These are phyloP conservation scores for Aspergillus arachidicola DNA, from an alignment of 2,329 filamentous ascomycete species.

Conservation along the genomic window DNA sequence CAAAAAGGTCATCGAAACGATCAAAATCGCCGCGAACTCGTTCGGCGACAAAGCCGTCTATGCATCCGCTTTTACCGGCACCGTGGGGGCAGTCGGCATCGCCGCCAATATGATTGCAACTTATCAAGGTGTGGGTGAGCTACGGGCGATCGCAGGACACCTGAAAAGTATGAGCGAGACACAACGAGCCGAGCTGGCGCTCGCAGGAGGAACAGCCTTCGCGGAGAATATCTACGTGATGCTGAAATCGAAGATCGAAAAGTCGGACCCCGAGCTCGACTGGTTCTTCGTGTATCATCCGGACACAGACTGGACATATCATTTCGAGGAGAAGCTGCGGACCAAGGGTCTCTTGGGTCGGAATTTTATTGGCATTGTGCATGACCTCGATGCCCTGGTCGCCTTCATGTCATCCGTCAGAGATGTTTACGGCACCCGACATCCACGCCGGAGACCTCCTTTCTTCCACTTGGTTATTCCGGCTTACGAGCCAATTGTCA, in stretches of 20 bases:
- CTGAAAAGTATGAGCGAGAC: slow-evolving; percentile 4
- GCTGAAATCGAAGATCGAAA: slow-evolving; percentile 6
- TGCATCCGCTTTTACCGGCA: neutral
- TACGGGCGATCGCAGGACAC: slow-evolving; percentile 7
- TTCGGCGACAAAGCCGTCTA: slow-evolving; percentile 8
- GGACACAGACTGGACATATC: slow-evolving; percentile 9
- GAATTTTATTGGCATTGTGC: slow-evolving; percentile 7
- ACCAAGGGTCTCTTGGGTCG: slow-evolving; percentile 1
- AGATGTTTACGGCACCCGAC: neutral
- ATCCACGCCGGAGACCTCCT: neutral
- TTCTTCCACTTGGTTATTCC: slow-evolving; percentile 7
- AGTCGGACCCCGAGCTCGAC: neutral
- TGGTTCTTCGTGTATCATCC: slow-evolving; percentile 10
- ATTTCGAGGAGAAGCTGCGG: slow-evolving; percentile 7
- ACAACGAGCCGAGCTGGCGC: slow-evolving; percentile 1
- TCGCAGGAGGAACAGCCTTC: neutral
- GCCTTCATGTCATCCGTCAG: slow-evolving; percentile 4
- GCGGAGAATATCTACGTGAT: slow-evolving; percentile 8
- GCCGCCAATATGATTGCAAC: neutral
- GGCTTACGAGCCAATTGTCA: slow-evolving; percentile 3
- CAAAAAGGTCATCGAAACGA: neutral
- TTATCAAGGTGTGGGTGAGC: slow-evolving; percentile 6
- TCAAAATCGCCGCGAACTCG: slow-evolving; percentile 4
- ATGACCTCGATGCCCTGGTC: slow-evolving; percentile 5
- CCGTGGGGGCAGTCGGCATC: neutral